Conservation (phyloP, 805 yeast genomes). For the Metschnikowia hibisci region DNA sequence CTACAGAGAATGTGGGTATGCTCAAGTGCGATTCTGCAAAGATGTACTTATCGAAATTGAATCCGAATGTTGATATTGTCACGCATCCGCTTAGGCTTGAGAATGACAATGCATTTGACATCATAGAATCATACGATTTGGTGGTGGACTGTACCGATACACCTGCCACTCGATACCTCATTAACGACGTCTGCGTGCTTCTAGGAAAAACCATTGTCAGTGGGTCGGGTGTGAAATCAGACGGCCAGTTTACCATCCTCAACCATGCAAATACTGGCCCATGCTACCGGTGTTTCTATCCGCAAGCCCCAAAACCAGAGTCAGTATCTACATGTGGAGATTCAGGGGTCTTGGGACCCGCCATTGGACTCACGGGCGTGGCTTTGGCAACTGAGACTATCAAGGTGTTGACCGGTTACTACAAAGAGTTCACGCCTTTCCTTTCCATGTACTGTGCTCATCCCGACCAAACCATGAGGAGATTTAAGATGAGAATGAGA, state of each 20-base stretch:
- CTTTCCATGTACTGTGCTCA: slow-evolving; percentile 65
- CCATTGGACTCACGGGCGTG: slow-evolving; percentile 87
- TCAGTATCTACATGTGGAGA: slow-evolving; percentile 83
- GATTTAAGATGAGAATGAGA: slow-evolving; percentile 75
- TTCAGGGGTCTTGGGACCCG: slow-evolving; percentile 93
- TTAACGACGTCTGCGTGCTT: slow-evolving; percentile 78
- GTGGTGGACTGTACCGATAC: slow-evolving; percentile 94
- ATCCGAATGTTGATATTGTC: slow-evolving; percentile 60
- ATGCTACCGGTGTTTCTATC: slow-evolving; percentile 91
- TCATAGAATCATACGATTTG: slow-evolving; percentile 64
- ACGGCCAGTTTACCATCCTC: slow-evolving; percentile 81
- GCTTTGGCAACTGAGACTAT: slow-evolving; percentile 87
- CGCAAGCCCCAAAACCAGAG: slow-evolving; percentile 83
- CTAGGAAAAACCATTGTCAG: slow-evolving; percentile 72
- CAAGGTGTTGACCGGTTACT: slow-evolving; percentile 60
- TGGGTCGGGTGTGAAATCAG: slow-evolving; percentile 87
- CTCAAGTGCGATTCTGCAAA: slow-evolving; percentile 79
- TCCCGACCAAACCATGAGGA: slow-evolving; percentile 61
- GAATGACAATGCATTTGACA: slow-evolving; percentile 56
- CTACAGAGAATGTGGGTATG: slow-evolving; percentile 60
- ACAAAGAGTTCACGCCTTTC: slow-evolving; percentile 62
- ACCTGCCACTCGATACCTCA: slow-evolving; percentile 79
- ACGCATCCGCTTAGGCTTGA: slow-evolving; percentile 52
- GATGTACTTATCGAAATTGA: slow-evolving; percentile 46
- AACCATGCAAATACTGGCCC: slow-evolving; percentile 72